These are phyloP conservation scores for Brassica cretica DNA, from an alignment of 345 rosid genomes.

Conservation along the genomic window DNA sequence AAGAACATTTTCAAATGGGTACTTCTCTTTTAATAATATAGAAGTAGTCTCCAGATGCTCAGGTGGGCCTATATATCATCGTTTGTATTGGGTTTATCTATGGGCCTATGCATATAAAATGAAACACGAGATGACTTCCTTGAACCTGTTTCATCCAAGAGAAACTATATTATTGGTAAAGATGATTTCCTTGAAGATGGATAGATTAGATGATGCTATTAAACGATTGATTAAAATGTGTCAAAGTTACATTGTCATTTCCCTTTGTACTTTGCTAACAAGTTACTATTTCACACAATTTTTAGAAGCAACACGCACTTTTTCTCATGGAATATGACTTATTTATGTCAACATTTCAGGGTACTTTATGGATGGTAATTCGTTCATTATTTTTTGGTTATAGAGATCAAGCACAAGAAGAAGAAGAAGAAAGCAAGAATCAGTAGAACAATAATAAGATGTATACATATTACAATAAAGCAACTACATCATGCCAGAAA, in stretches of 20 bases:
- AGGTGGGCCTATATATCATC: not conserved
- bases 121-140: not conserved
- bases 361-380: not conserved
- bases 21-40: too few species aligned
- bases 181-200: not conserved
- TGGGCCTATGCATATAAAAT: not conserved
- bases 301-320: not conserved
- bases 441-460: not conserved
- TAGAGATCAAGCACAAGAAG: not conserved
- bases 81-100: not conserved
- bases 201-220: not conserved
- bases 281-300: not conserved
- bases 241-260: not conserved
- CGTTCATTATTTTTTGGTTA: not conserved
- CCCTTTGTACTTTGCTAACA: not conserved
- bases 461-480: slow-evolving; percentile 17
- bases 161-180: not conserved
- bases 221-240: not conserved
- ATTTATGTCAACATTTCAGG: not conserved
- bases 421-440: not conserved
- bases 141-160: not conserved
- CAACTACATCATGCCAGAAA: not conserved
- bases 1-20: too few species aligned
- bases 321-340: not conserved
- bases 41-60: not conserved